A percentile compares a stretch with the other conserved stretches of the same genome.
Evolutionary conservation across 2,329 filamentous ascomycete species (phyloP).

Genomic region (Pseudogymnoascus sp.): DNA sequence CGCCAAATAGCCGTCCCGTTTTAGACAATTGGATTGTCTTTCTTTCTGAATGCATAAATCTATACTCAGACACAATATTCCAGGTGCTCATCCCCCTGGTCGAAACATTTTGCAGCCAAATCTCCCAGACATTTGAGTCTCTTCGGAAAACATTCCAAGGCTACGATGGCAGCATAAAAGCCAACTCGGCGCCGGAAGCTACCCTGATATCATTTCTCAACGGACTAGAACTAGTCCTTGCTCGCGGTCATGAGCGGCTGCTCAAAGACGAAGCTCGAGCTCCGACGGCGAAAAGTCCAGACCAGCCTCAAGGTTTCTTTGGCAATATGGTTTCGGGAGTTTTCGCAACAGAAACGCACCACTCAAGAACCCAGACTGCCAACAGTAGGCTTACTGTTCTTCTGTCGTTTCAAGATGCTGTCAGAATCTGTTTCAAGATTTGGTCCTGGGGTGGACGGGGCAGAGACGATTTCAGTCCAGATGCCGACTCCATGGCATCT

Average conservation of each 20-base stretch:
- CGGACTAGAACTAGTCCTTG: constrained; percentile 84
- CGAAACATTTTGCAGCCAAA: constrained; percentile 78
- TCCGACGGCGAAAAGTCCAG: constrained; percentile 67
- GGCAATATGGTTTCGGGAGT: constrained; percentile 91
- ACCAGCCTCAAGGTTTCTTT: constrained; percentile 82
- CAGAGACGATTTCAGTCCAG: constrained; percentile 51
- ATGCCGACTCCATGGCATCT: constrained; percentile 66
- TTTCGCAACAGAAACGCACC: constrained; percentile 70
- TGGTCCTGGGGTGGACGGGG: constrained; percentile 85
- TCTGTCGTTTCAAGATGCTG: constrained; percentile 93
- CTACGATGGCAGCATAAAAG: constrained; percentile 25
- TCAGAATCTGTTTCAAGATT: constrained; percentile 84
- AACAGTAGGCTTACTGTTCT: constrained; percentile 91
- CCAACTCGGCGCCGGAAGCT: constrained; percentile 54
- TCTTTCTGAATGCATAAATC: constrained; percentile 72
- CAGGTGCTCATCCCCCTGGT: constrained; percentile 86
- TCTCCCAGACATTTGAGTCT: constrained; percentile 64
- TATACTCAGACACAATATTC: constrained; percentile 81
- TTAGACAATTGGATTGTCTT: constrained; percentile 91
- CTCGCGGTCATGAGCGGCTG: constrained; percentile 77
- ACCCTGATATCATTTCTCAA: constrained; percentile 83
- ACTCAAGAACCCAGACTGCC: constrained; percentile 75
- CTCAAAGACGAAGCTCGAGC: constrained; percentile 67
- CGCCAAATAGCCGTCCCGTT: constrained; percentile 64
- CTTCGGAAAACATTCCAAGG: constrained; percentile 60